These are phyloP conservation scores for Euryodendron excelsum DNA, from an alignment of 148 eudicot genomes.

Conservation along the genomic window DNA sequence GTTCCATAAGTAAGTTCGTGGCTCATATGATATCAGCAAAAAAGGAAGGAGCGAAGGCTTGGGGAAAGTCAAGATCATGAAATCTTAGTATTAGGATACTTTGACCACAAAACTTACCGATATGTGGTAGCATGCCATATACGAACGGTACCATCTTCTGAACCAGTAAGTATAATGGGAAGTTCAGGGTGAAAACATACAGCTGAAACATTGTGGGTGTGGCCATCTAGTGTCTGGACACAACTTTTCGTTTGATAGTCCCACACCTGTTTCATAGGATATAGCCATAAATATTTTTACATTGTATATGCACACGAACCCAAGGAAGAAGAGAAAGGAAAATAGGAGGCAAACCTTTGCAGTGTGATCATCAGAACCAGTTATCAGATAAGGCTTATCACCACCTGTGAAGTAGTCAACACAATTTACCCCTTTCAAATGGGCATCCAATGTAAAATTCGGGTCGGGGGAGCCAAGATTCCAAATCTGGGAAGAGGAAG, in stretches of 20 bases:
- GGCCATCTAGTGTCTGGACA: conserved; percentile 92
- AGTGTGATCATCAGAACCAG: conserved; percentile 96
- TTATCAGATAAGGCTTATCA: conserved; percentile 79
- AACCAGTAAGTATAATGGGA: conserved; percentile 88
- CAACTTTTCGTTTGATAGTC: conserved; percentile 89
- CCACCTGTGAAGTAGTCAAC: conserved; percentile 90
- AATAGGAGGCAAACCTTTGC: conserved; percentile 57
- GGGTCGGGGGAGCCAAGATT: conserved; percentile 94
- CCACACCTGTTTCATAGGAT: conserved; percentile 66
- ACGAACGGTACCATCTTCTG: conserved; percentile 89
- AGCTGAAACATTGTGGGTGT: conserved; percentile 87
- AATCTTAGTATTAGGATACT: neutral
- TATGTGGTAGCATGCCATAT: conserved; percentile 92
- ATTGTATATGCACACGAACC: neutral
- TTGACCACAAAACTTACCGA: conserved; percentile 37
- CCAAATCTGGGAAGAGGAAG: conserved; percentile 60
- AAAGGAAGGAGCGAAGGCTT: neutral
- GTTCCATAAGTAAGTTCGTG: neutral
- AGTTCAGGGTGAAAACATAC: conserved; percentile 92
- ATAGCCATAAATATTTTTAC: conserved; percentile 5
- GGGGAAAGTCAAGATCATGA: neutral
- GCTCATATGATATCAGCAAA: neutral
- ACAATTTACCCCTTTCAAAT: conserved; percentile 86
- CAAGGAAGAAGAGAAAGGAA: neutral
- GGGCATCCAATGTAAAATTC: conserved; percentile 85